A percentile compares a stretch with the other conserved stretches of the same genome.
Evolutionary conservation across 2,329 filamentous ascomycete genomes (phyloP).

Genomic region (Exophiala calicioides): DNA sequence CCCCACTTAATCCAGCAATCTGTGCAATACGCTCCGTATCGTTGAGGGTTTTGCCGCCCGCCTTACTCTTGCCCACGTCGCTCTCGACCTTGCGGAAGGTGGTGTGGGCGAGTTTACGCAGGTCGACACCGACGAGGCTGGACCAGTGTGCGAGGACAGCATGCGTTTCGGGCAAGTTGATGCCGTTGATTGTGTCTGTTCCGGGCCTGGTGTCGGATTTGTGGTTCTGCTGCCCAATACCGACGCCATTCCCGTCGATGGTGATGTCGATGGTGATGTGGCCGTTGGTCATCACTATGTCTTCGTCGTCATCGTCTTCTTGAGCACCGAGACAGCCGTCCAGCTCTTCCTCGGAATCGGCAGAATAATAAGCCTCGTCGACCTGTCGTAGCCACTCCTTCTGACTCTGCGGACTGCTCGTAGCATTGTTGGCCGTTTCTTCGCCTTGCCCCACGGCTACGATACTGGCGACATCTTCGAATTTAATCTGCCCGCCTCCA

Average conservation of each 20-base stretch:
- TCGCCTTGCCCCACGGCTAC: constrained; percentile 31
- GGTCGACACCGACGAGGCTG: constrained; percentile 65
- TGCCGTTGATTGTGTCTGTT: constrained; percentile 58
- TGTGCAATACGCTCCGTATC: constrained; percentile 83
- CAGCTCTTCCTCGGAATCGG: constrained; percentile 48
- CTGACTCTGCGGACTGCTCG: constrained; percentile 68
- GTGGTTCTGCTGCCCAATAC: background rate
- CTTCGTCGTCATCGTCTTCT: constrained; percentile 26
- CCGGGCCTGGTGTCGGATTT: constrained; percentile 19
- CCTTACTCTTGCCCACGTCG: constrained; percentile 76
- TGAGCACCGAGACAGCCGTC: too few species aligned
- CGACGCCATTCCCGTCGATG: constrained; percentile 15
- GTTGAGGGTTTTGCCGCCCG: constrained; percentile 49
- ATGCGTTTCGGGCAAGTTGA: constrained; percentile 63
- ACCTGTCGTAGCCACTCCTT: constrained; percentile 80
- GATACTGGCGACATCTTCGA: constrained; percentile 65
- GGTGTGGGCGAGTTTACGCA: constrained; percentile 76
- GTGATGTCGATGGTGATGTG: constrained; percentile 34
- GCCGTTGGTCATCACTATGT: constrained; percentile 29
- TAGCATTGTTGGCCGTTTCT: constrained; percentile 12
- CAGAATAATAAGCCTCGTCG: constrained; percentile 88
- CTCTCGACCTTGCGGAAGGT: constrained; percentile 91
- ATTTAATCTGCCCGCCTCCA: constrained; percentile 91
- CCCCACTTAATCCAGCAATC: constrained; percentile 85
- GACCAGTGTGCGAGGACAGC: constrained; percentile 76